Conservation (phyloP, 331 rosid species). For the Rosa hybrid region DNA sequence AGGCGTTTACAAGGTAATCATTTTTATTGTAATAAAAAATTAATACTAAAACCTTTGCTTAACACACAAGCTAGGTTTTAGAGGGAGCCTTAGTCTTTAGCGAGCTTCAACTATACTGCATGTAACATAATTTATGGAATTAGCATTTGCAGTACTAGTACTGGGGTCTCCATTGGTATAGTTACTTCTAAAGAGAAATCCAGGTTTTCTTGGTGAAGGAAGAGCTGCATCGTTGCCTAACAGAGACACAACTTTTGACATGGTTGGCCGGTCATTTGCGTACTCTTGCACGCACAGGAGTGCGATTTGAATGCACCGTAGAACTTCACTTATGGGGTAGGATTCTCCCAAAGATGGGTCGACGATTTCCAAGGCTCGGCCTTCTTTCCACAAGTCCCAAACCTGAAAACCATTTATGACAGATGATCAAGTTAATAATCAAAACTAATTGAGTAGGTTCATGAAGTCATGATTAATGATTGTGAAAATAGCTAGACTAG, state of each 20-base stretch:
- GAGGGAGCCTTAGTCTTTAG: too few relatives aligned
- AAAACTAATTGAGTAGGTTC: too few relatives aligned
- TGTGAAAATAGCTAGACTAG: neutral
- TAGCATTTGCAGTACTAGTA: neutral
- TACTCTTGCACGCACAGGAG: slow-evolving; percentile 36
- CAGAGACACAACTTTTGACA: slow-evolving; percentile 27
- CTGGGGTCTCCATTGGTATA: slow-evolving; percentile 14
- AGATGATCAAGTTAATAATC: neutral
- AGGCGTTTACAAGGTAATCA: too few relatives aligned
- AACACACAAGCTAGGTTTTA: neutral
- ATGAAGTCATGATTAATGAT: neutral
- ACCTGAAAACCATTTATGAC: slow-evolving; percentile 26
- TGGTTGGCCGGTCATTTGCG: neutral
- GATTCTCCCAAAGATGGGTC: too few relatives aligned
- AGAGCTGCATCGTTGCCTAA: slow-evolving; percentile 18
- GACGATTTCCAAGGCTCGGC: slow-evolving; percentile 15
- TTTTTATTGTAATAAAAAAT: too few relatives aligned
- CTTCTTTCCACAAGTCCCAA: slow-evolving; percentile 64
- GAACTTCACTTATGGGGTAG: too few relatives aligned
- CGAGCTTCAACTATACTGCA: too few relatives aligned
- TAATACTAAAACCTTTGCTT: neutral
- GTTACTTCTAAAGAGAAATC: slow-evolving; percentile 22
- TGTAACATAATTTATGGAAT: too few relatives aligned
- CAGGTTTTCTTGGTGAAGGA: slow-evolving; percentile 28
- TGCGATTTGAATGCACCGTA: too few relatives aligned